A percentile compares a stretch with the other conserved stretches of the same genome.
phyloP scores from a whole-genome alignment of 2,329 filamentous ascomycete species.

The Colletotrichum cordylinicola region DNA sequence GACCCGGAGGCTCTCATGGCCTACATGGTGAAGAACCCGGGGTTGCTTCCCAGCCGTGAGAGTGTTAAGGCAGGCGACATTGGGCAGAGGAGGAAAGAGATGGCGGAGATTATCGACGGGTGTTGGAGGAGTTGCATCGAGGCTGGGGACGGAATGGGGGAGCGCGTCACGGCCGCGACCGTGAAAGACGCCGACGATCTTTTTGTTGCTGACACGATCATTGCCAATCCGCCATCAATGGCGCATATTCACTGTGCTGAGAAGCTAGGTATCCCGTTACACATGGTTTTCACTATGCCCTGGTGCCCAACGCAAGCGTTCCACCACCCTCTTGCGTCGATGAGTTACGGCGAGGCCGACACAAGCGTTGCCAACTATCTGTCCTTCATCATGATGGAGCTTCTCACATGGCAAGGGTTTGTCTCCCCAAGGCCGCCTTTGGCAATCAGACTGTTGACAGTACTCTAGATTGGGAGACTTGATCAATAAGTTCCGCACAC shows the following conservation, averaged over 20 bases:
- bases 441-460: neutral
- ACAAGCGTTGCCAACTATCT: slow-evolving; percentile 69
- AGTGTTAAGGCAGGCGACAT: slow-evolving; percentile 42
- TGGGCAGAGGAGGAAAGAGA: slow-evolving; percentile 37
- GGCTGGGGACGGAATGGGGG: slow-evolving; percentile 36
- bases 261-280: slow-evolving; percentile 52
- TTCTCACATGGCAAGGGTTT: slow-evolving; percentile 76
- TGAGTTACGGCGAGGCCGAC: slow-evolving; percentile 64
- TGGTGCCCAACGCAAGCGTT: slow-evolving; percentile 75
- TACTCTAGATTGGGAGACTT: slow-evolving; percentile 64
- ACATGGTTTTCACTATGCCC: slow-evolving; percentile 69
- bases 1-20: slow-evolving; percentile 55
- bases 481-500: slow-evolving; percentile 72
- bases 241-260: slow-evolving; percentile 59
- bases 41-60: slow-evolving; percentile 39
- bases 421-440: neutral
- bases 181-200: slow-evolving; percentile 35
- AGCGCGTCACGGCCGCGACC: slow-evolving; percentile 29
- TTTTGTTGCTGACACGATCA: slow-evolving; percentile 60
- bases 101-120: slow-evolving; percentile 42
- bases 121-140: slow-evolving; percentile 43
- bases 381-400: slow-evolving; percentile 72
- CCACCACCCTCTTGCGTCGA: slow-evolving; percentile 70
- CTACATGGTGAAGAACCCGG: slow-evolving; percentile 47
- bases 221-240: slow-evolving; percentile 59